phyloP scores from a whole-genome alignment of 345 rosid genomes.

The Dimocarpus longan region DNA sequence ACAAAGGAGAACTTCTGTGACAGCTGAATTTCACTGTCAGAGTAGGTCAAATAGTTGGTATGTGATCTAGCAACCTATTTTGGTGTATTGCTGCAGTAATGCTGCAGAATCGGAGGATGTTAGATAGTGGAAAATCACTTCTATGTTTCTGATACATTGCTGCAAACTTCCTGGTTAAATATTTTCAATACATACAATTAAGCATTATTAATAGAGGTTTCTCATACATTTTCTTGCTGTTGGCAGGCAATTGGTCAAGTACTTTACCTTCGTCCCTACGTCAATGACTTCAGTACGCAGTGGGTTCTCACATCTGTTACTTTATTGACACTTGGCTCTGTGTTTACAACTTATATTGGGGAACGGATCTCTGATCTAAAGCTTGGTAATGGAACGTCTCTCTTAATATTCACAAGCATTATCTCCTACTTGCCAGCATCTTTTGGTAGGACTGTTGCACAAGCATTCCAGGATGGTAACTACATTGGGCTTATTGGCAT shows the following conservation, averaged over 20 bases:
- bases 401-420: slow-evolving; percentile 91
- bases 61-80: neutral
- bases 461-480: slow-evolving; percentile 91
- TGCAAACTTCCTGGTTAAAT: neutral
- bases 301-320: slow-evolving; percentile 90
- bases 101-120: neutral
- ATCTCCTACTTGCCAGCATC: slow-evolving; percentile 98
- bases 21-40: neutral
- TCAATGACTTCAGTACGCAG: slow-evolving; percentile 75
- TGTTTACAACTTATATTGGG: slow-evolving; percentile 82
- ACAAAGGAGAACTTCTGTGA: neutral
- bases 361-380: slow-evolving; percentile 90
- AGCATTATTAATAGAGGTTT: slow-evolving; percentile 6
- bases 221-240: neutral
- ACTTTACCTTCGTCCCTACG: slow-evolving; percentile 87
- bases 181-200: neutral
- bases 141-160: neutral
- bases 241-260: slow-evolving; percentile 93
- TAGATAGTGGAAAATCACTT: neutral
- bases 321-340: slow-evolving; percentile 84
- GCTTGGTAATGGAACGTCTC: slow-evolving; percentile 97
- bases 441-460: slow-evolving; percentile 80
- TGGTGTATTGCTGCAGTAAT: slow-evolving; percentile 1
- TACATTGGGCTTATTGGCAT: slow-evolving; percentile 76
- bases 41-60: neutral